These are phyloP conservation scores for Arthrobotrys sphaeroides DNA, from an alignment of 2,329 filamentous ascomycete species.

Conservation along the genomic window DNA sequence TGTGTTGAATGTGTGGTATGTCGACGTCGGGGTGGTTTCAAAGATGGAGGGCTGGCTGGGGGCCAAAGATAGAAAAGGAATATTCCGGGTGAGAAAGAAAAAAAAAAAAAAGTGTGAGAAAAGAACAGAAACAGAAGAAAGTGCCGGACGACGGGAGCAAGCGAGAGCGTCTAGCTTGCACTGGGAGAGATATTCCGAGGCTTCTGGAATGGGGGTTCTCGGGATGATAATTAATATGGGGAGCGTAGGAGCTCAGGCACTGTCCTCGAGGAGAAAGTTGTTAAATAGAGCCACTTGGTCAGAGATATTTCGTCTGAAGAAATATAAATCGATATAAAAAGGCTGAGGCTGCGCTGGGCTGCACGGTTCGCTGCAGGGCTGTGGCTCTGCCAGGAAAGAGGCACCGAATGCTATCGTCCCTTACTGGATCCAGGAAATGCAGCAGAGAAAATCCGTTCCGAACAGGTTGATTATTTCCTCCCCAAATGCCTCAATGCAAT, in stretches of 20 bases:
- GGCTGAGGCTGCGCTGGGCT: constrained; percentile 3
- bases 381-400: constrained; percentile 23
- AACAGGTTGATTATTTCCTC: constrained; percentile 46
- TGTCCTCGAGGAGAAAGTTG: constrained; percentile 48
- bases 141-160: constrained; percentile 50
- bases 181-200: constrained; percentile 51
- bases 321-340: constrained; percentile 36
- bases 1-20: constrained; percentile 52
- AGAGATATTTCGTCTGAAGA: constrained; percentile 30
- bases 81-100: constrained; percentile 3
- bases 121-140: constrained; percentile 3
- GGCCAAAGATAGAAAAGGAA: constrained; percentile 37
- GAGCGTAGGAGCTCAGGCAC: constrained; percentile 45
- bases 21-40: constrained; percentile 34
- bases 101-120: constrained; percentile 21
- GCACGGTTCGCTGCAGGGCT: constrained; percentile 10
- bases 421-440: constrained; percentile 38
- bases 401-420: constrained; percentile 18
- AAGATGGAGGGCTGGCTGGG: constrained; percentile 6
- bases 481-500: constrained; percentile 54
- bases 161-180: constrained; percentile 44
- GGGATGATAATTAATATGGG: constrained; percentile 23
- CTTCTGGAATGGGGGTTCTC: constrained; percentile 22
- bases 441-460: constrained; percentile 50
- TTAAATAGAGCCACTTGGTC: constrained; percentile 20